Evolutionary conservation across 2,329 filamentous ascomycete species (phyloP), one percentile per base, ranked within the genome.

Genomic region (Neurospora sp.): DNA sequence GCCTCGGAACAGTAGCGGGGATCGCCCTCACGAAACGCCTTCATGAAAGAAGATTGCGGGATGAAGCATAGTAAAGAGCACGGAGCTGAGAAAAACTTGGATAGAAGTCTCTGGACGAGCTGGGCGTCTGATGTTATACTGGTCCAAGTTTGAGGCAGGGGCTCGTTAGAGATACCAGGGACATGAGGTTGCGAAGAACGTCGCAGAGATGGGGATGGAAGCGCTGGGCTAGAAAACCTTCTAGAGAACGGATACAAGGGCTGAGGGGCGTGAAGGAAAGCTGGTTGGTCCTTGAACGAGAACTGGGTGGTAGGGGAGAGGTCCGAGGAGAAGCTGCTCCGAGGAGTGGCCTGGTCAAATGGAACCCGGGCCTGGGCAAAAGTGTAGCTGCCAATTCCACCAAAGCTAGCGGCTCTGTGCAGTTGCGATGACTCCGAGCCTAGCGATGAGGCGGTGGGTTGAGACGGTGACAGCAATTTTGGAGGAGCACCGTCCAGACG

Each of bases 1-100:
- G 73, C 71, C 40, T 71, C 71, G 23, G 73, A 75, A 68, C 75
- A 76, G 43, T 73, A 76, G 9, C 72, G 70, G 4, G 66, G 46
- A 3, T 66, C 73, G 1, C 72, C 73, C 11, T 74, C 69, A 39
- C 69, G 66, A 36, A 75, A 74, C 38, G 73, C 73, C 11, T 58
- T 66, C 69, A 74, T 68, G 23, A 75, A 76, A 19, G 73, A 72
- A 15, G 70, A 66, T 62, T 72, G 58, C 0, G 71, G 72, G 23
- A 76, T 40, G 4, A 75, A 66, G 10, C 69, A 73, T 3, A 74
- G 68, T 19, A 68, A 70, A 3, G 73, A 68, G 9, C 73, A 74
- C 28, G 69, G 71, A 36, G 68, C 42, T 13, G 70, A 68, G 39
- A 75, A 74, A 69, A 73, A 75, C 15, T 46, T 69, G 40, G 62